phyloP scores from a whole-genome alignment of 768 basidiomycete genomes.

The Daedaleopsis nitida region DNA sequence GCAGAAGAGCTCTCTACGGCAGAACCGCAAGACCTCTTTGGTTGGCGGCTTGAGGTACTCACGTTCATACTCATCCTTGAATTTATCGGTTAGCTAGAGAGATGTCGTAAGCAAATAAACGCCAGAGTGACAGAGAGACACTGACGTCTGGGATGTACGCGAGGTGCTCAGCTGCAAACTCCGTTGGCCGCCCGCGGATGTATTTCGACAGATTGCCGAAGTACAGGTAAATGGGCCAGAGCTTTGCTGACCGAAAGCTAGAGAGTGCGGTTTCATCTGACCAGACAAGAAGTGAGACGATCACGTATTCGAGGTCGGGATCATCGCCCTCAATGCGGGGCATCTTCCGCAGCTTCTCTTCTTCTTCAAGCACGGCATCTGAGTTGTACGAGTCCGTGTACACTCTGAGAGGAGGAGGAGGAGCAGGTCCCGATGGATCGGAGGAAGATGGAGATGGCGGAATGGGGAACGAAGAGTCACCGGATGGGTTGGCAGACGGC shows the following conservation, averaged over 20 bases:
- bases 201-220: constrained; percentile 46
- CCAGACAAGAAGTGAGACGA: constrained; percentile 21
- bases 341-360: constrained; percentile 6
- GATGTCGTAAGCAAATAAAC: no score
- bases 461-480: no score
- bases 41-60: constrained; percentile 16
- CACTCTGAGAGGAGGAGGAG: neutral
- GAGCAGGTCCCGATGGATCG: neutral
- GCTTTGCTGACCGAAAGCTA: constrained; percentile 23
- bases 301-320: neutral
- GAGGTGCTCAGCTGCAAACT: constrained; percentile 37
- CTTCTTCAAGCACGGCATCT: constrained; percentile 16
- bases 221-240: constrained; percentile 43
- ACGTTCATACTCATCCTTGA: constrained; percentile 32
- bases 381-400: constrained; percentile 16
- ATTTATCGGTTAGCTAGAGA: constrained; percentile 29
- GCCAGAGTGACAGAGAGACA: neutral
- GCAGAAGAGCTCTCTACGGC: constrained; percentile 33
- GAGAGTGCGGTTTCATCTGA: constrained; percentile 29
- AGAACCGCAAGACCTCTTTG: constrained; percentile 30
- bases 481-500: no score
- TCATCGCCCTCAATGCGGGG: constrained; percentile 1
- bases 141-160: constrained; percentile 45
- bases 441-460: no score
- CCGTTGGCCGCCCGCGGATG: no score